Percentiles rank a stretch among this genome's conserved stretches.
These are phyloP conservation scores for Tricholomella constricta DNA, from an alignment of 768 basidiomycete genomes.

Conservation along the genomic window DNA sequence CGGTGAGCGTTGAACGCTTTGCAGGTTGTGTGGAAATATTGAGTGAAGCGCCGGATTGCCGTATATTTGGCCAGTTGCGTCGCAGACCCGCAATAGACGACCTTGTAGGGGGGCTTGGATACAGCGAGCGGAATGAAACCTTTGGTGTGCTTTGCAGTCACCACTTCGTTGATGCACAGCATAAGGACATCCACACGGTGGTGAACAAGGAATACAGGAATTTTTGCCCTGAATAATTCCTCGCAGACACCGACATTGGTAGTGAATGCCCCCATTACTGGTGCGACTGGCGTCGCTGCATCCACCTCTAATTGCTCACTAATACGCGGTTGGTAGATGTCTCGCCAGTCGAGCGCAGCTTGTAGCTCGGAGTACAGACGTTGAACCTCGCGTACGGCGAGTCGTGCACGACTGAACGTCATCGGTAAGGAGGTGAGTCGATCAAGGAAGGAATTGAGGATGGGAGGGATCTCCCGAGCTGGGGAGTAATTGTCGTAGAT, in stretches of 20 bases:
- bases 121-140: neutral
- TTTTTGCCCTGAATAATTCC: neutral
- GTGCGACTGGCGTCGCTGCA: no score
- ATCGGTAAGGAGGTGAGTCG: no score
- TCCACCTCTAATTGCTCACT: no score
- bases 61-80: conserved; percentile 1
- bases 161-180: neutral
- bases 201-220: conserved; percentile 8
- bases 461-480: no score
- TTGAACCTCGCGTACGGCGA: no score
- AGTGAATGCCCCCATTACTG: conserved; percentile 6
- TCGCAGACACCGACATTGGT: neutral
- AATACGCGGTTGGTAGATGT: no score
- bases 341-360: no score
- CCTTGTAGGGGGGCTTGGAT: neutral
- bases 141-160: neutral
- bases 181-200: neutral
- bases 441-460: no score
- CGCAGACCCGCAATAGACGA: neutral
- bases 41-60: neutral
- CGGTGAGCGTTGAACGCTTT: no score
- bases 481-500: no score
- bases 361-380: no score
- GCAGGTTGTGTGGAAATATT: neutral
- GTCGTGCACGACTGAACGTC: no score